Evolutionary conservation across 2,329 filamentous ascomycete species (phyloP).

Genomic region (Nakataea oryzae): DNA sequence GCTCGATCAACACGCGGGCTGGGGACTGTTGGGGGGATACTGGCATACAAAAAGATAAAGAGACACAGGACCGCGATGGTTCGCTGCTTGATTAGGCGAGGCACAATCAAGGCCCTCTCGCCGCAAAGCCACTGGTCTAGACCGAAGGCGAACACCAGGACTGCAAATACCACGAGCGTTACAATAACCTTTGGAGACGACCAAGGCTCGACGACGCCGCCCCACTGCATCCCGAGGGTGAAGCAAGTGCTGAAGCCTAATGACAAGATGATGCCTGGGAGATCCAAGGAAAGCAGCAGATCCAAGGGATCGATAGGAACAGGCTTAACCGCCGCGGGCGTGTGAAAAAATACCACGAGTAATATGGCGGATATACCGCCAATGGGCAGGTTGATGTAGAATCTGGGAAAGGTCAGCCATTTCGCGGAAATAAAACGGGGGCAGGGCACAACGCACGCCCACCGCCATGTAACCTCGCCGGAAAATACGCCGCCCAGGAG

Average conservation of each 20-base stretch:
- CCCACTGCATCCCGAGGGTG: background rate
- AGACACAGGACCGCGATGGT: background rate
- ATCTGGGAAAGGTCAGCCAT: constrained; percentile 11
- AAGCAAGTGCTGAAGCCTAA: background rate
- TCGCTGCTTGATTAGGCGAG: background rate
- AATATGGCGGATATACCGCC: constrained; percentile 12
- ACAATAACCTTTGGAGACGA: background rate
- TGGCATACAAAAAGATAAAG: background rate
- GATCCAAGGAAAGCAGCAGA: background rate
- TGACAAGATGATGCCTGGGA: background rate
- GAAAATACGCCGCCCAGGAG: constrained; percentile 30
- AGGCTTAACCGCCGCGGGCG: background rate
- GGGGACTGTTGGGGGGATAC: no score
- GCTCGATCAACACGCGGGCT: no score
- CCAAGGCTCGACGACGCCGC: background rate
- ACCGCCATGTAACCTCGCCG: constrained; percentile 27
- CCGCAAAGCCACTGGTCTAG: background rate
- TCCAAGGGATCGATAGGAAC: background rate
- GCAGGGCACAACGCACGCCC: constrained; percentile 13
- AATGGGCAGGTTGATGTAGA: constrained; percentile 33
- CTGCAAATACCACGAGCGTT: background rate
- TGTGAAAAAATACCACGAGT: background rate
- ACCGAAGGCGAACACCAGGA: background rate
- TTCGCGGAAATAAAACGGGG: no score
- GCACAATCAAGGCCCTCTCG: background rate